Base-by-base conservation (phyloP, 805 yeast genomes). In the Zygosaccharomyces siamensis region DNA sequence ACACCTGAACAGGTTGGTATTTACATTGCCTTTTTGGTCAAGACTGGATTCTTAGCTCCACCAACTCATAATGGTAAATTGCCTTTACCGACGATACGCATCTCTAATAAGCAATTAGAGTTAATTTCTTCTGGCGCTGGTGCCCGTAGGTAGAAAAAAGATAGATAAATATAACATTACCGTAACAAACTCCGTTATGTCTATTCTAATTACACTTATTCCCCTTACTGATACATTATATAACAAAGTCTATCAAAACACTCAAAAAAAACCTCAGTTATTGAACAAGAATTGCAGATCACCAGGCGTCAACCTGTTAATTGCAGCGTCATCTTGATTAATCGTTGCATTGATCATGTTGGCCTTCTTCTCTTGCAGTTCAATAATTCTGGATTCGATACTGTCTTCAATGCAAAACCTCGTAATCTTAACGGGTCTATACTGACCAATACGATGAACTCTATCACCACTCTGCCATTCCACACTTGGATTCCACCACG, bases 401-500 rank as follows among this genome's bases (percentile, higher is more conserved):
- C 97, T 89, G 69, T 93, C 99, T 61, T 90, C 98, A 45, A 93
- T 92, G 57, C 96, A 89, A 62, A 93, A 81, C 41, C 97, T 77
- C 7, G 96, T 89, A 56, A 93, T 89, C 53, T 88, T 79, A 7
- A 93, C 96, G 0, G 99, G 99, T 56, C 99, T 72, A 59, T 79
- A 86, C 66, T 93, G 99, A 5, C 98, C 97, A 54, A 93, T 93
- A 70, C 99, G 81, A 69, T 93, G 98, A 20, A 93, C 97, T 71
- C 99, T 81, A 68, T 93, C 99, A 68, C 96, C 96, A 44, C 95
- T 84, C 67, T 93, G 99, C 89, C 97, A 93, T 66, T 93, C 99
- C 6, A 92, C 93, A 57, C 95, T 86, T 1, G 98, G 98, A 64
- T 93, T 95, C 98, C 99, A 93, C 99, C 99, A 93, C 31, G 98